These are phyloP conservation scores for Lophiotrema nucula DNA, from an alignment of 495 filamentous ascomycete genomes.

Conservation along the genomic window DNA sequence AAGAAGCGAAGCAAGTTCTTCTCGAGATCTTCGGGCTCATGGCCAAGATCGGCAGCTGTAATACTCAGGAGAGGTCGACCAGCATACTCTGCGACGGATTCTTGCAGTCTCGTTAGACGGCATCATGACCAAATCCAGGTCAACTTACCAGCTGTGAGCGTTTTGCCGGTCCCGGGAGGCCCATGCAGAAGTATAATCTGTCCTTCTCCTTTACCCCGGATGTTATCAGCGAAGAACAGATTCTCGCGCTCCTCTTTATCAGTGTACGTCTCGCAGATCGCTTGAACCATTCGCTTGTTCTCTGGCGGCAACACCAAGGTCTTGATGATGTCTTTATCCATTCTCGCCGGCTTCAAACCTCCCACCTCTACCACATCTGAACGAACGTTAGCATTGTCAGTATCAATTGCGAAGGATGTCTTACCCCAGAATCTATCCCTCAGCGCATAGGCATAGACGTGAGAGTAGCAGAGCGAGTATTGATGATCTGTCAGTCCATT, in stretches of 20 bases:
- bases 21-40: slow-evolving; percentile 10
- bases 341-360: neutral
- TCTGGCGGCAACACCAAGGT: neutral
- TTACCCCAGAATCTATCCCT: slow-evolving; percentile 19
- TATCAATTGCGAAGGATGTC: neutral
- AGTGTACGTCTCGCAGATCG: neutral
- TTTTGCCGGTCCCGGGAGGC: slow-evolving; percentile 8
- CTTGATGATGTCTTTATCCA: slow-evolving; percentile 7
- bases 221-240: slow-evolving; percentile 7
- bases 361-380: slow-evolving; percentile 1
- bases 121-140: neutral
- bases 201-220: slow-evolving; percentile 17
- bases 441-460: slow-evolving; percentile 15
- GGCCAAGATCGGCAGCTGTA: slow-evolving; percentile 17
- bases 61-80: slow-evolving; percentile 13
- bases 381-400: neutral
- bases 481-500: slow-evolving; percentile 27
- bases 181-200: slow-evolving; percentile 25
- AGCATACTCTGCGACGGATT: slow-evolving; percentile 19
- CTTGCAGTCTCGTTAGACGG: neutral
- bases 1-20: slow-evolving; percentile 11
- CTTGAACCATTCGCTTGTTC: neutral
- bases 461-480: slow-evolving; percentile 24
- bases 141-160: slow-evolving; percentile 6
- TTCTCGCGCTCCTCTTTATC: neutral